Evolutionary conservation across 1,284 basidiomycete genomes (phyloP).

Genomic region (Ustilago sp.): DNA sequence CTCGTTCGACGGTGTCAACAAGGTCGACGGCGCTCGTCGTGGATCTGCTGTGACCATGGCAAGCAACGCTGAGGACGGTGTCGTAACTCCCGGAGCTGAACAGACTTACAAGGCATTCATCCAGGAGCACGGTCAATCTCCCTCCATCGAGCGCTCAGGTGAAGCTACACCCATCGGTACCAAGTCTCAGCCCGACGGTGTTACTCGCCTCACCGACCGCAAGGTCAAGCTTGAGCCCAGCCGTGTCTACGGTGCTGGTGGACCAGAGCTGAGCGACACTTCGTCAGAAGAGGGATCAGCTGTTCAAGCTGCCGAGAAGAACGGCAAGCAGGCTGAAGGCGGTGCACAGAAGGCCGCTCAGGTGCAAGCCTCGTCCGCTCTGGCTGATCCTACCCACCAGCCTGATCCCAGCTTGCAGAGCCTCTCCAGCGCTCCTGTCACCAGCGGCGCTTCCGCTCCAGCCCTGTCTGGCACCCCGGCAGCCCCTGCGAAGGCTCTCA

Average conservation of each 20-base stretch:
- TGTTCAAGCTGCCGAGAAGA: conserved; percentile 9
- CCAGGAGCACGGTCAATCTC: conserved; percentile 32
- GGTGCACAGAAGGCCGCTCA: conserved; percentile 42
- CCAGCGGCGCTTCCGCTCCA: not conserved
- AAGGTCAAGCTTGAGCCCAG: conserved; percentile 50
- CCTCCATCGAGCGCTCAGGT: conserved; percentile 24
- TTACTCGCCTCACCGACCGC: conserved; percentile 46
- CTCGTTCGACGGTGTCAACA: conserved; percentile 36
- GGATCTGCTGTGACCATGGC: conserved; percentile 24
- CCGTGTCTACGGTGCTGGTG: conserved; percentile 47
- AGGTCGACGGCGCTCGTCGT: conserved; percentile 16
- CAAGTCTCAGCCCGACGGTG: conserved; percentile 32
- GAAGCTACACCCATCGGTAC: conserved; percentile 26
- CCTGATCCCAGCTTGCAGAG: conserved; percentile 37
- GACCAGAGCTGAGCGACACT: conserved; percentile 43
- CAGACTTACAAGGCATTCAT: conserved; percentile 54
- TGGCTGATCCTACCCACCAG: conserved; percentile 42
- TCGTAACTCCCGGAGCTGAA: conserved; percentile 56
- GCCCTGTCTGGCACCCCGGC: not conserved
- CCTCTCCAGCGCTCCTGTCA: conserved; percentile 24
- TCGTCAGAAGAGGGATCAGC: conserved; percentile 45
- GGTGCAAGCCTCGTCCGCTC: conserved; percentile 41
- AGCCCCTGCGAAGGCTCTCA: conserved; percentile 18
- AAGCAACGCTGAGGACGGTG: conserved; percentile 21
- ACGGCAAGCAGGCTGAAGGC: conserved; percentile 18